These are phyloP conservation scores for Ascochyta koolunga DNA, from an alignment of 2,329 filamentous ascomycete genomes.

Conservation along the genomic window DNA sequence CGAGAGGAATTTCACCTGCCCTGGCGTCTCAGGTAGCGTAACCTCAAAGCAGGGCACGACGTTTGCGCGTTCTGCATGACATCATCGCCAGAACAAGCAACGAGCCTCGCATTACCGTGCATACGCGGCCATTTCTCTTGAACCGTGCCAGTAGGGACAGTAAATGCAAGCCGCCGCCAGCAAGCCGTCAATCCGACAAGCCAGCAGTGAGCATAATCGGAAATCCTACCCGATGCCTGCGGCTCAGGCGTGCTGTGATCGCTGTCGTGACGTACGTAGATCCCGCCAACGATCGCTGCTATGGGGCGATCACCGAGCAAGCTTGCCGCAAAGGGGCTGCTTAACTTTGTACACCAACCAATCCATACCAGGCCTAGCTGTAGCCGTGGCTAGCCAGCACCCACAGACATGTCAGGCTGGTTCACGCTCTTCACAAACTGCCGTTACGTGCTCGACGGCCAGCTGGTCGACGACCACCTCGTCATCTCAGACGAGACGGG, in stretches of 20 bases:
- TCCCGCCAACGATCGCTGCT: conserved; percentile 14
- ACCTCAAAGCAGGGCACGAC: conserved; percentile 17
- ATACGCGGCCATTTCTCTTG: not conserved
- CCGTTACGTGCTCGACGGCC: conserved; percentile 52
- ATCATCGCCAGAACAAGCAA: conserved; percentile 21
- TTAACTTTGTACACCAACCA: not conserved
- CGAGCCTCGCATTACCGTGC: not conserved
- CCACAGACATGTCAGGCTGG: conserved; percentile 47
- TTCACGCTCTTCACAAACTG: conserved; percentile 56
- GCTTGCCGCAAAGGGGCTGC: conserved; percentile 13
- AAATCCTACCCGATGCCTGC: too few species aligned
- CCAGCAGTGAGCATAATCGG: too few species aligned
- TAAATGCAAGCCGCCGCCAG: too few species aligned
- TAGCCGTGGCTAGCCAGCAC: not conserved
- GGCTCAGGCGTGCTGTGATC: conserved; percentile 12
- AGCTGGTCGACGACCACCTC: conserved; percentile 52
- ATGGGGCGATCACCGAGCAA: conserved; percentile 8
- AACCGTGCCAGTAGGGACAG: too few species aligned
- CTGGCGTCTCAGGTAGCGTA: not conserved
- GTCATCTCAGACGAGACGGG: conserved; percentile 55
- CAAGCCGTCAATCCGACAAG: too few species aligned
- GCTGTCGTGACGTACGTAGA: conserved; percentile 24
- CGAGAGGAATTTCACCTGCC: not conserved
- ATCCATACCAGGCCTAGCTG: conserved; percentile 3
- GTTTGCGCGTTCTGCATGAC: conserved; percentile 20